A percentile compares a stretch with the other conserved stretches of the same genome.
These are phyloP conservation scores for Psidium friedrichsthalianum DNA, from an alignment of 345 rosid species.

Conservation along the genomic window DNA sequence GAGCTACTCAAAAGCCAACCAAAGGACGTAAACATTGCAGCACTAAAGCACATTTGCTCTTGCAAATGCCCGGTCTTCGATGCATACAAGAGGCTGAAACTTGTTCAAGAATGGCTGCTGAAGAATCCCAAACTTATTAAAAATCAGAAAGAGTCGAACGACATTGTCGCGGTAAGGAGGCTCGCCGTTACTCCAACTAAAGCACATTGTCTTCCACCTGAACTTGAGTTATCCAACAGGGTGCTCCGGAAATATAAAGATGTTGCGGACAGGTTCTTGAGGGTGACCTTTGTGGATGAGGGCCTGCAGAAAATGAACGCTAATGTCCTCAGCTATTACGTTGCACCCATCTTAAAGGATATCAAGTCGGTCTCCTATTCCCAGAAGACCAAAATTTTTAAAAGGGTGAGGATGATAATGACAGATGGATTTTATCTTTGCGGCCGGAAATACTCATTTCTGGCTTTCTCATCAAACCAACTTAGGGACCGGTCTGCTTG, in stretches of 20 bases:
- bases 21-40: constrained; percentile 51
- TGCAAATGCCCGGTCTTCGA: constrained; percentile 48
- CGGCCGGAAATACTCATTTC: constrained; percentile 65
- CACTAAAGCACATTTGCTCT: no score
- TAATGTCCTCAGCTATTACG: constrained; percentile 29
- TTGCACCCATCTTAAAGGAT: not conserved
- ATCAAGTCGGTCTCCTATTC: constrained; percentile 22
- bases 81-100: constrained; percentile 47
- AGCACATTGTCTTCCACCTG: constrained; percentile 91
- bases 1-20: constrained; percentile 46
- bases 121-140: constrained; percentile 42
- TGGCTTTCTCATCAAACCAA: constrained; percentile 91
- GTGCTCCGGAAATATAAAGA: constrained; percentile 59
- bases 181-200: constrained; percentile 71
- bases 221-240: constrained; percentile 85
- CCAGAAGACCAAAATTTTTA: constrained; percentile 60
- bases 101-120: constrained; percentile 57
- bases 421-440: constrained; percentile 64
- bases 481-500: constrained; percentile 87
- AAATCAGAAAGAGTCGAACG: constrained; percentile 30
- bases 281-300: constrained; percentile 90
- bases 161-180: constrained; percentile 62
- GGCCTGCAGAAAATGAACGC: constrained; percentile 61
- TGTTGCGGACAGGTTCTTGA: constrained; percentile 57
- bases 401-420: constrained; percentile 56